Evolutionary conservation across 78 protist genomes (phyloP).

Genomic region (Dictyostelium brefeldianum): DNA sequence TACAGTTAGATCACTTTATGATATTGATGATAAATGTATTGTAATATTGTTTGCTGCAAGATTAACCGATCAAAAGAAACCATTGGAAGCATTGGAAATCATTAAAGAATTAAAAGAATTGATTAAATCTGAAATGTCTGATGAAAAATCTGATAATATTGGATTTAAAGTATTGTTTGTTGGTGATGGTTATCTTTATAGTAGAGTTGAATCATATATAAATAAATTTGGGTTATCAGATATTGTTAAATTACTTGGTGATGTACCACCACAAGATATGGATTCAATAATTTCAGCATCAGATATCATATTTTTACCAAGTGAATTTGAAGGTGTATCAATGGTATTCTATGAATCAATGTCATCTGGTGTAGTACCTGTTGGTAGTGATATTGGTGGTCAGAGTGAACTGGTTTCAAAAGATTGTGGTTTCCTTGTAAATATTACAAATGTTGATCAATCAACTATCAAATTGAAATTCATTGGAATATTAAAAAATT

Average conservation of each 20-base stretch:
- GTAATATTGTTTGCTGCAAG: conserved; percentile 59
- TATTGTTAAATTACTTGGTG: conserved; percentile 38
- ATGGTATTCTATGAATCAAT: conserved; percentile 71
- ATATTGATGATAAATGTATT: not conserved
- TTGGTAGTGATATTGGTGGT: conserved; percentile 51
- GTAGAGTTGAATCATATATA: conserved; percentile 32
- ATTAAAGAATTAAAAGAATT: conserved; percentile 15
- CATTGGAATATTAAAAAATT: not conserved
- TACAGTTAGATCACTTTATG: not conserved
- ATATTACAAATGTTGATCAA: not conserved
- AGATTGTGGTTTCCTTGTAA: conserved; percentile 21
- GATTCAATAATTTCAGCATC: conserved; percentile 21
- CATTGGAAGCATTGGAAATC: conserved; percentile 23
- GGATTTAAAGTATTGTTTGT: conserved; percentile 23
- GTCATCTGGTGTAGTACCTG: conserved; percentile 65
- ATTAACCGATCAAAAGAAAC: conserved; percentile 42
- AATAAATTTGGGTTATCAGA: conserved; percentile 21
- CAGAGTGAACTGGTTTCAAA: conserved; percentile 37
- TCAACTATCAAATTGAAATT: not conserved
- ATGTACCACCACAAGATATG: conserved; percentile 60
- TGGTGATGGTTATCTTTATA: conserved; percentile 62
- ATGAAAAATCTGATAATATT: not conserved
- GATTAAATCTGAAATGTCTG: not conserved
- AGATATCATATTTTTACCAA: conserved; percentile 65
- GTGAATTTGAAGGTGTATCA: conserved; percentile 55